Conservation (phyloP, 139 green algal genomes). For the Ettlia oleoabundans region DNA sequence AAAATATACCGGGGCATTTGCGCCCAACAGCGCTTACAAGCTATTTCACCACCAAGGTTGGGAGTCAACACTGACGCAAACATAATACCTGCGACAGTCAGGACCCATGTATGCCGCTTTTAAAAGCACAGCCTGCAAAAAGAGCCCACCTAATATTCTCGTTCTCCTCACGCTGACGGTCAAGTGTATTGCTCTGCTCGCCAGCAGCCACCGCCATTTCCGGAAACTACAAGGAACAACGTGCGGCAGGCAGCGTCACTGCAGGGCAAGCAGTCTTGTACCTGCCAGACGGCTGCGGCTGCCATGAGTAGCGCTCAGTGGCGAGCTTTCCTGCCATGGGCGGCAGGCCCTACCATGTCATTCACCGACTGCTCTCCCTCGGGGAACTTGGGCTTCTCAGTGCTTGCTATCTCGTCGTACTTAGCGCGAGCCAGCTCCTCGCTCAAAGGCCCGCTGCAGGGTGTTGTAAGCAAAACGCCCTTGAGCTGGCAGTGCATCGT, state of each 20-base stretch:
- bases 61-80: not conserved
- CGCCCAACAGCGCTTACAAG: too few relatives aligned
- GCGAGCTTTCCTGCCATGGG: not conserved
- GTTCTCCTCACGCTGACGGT: conserved; percentile 1
- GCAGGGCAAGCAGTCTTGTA: not conserved
- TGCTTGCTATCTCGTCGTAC: conserved; percentile 33
- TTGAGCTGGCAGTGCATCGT: not conserved
- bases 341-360: conserved; percentile 3
- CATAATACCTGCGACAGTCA: not conserved
- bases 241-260: not conserved
- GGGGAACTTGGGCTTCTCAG: conserved; percentile 14
- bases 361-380: conserved; percentile 15
- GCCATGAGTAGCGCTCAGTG: not conserved
- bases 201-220: conserved; percentile 19
- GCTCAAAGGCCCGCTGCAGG: conserved; percentile 12
- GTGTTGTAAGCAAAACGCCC: not conserved
- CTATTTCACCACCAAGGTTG: not conserved
- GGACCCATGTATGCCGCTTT: not conserved
- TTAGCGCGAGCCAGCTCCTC: conserved; percentile 23
- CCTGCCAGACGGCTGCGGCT: not conserved
- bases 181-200: conserved; percentile 5
- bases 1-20: too few relatives aligned
- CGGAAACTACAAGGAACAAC: conserved; percentile 2
- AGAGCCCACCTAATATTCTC: conserved; percentile 11
- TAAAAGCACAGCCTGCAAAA: too few relatives aligned